Percentiles rank a stretch among this genome's conserved stretches.
These are phyloP conservation scores for Gossypium trilobum DNA, from an alignment of 441 rosid species.

Conservation along the genomic window DNA sequence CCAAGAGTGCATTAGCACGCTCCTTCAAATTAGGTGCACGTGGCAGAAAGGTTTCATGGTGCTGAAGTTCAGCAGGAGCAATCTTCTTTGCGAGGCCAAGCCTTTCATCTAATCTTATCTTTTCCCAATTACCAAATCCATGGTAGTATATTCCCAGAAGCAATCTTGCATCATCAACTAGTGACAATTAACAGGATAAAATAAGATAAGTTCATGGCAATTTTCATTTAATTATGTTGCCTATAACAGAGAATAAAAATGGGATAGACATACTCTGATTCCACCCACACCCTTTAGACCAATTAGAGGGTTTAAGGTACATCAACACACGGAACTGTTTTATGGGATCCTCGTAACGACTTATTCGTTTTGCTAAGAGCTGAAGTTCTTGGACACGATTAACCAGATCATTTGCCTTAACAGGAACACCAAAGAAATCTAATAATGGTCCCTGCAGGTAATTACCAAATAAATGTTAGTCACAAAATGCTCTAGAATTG, in stretches of 20 bases:
- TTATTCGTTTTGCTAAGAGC: constrained; percentile 71
- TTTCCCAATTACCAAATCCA: constrained; percentile 99
- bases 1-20: constrained; percentile 96
- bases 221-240: neutral
- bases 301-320: constrained; percentile 92
- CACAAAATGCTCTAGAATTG: neutral
- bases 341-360: constrained; percentile 74
- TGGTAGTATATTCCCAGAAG: constrained; percentile 84
- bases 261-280: constrained; percentile 58
- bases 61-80: constrained; percentile 98
- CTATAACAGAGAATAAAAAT: neutral
- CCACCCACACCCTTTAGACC: constrained; percentile 99
- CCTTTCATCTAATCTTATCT: constrained; percentile 77
- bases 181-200: constrained; percentile 14
- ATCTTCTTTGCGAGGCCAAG: constrained; percentile 92
- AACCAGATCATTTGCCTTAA: constrained; percentile 77
- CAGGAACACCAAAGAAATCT: constrained; percentile 95
- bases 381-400: constrained; percentile 88
- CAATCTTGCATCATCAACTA: constrained; percentile 97
- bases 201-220: constrained; percentile 5
- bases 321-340: constrained; percentile 76
- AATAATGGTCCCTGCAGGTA: constrained; percentile 69
- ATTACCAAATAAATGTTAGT: constrained; percentile 12
- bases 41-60: constrained; percentile 96
- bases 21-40: constrained; percentile 96